Evolutionary conservation across 352 stramenopile genomes (phyloP).

Genomic region (Plasmopara viticola): DNA sequence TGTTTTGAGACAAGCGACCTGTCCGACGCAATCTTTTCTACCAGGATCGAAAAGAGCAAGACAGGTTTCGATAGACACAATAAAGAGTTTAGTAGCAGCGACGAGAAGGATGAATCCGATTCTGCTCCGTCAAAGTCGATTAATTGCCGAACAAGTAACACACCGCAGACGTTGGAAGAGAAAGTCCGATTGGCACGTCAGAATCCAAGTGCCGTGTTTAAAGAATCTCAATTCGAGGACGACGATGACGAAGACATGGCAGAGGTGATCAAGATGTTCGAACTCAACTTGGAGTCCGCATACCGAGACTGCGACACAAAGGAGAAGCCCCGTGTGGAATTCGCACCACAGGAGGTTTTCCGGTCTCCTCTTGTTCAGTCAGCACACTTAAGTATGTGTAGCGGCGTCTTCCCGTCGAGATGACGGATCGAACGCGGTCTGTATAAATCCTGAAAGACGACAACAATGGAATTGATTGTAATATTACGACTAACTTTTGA

Average conservation of each 20-base stretch:
- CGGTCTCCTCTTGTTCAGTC: conserved; percentile 39
- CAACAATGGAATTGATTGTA: conserved; percentile 4
- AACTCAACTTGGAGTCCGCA: conserved; percentile 65
- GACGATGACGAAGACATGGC: conserved; percentile 71
- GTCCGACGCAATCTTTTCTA: conserved; percentile 5
- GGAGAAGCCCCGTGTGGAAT: conserved; percentile 54
- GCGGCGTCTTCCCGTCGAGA: conserved; percentile 22
- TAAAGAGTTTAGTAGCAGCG: conserved; percentile 23
- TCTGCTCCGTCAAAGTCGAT: conserved; percentile 4
- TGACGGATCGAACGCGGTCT: conserved; percentile 11
- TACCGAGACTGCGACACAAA: conserved; percentile 57
- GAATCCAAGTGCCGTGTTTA: conserved; percentile 75
- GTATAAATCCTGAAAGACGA: conserved; percentile 6
- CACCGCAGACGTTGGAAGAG: conserved; percentile 35
- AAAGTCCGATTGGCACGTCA: conserved; percentile 60
- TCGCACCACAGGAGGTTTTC: conserved; percentile 70
- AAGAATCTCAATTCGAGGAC: conserved; percentile 77
- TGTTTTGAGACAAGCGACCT: conserved; percentile 15
- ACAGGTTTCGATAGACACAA: conserved; percentile 4
- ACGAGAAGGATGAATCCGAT: conserved; percentile 21
- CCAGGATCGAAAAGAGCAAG: conserved; percentile 5
- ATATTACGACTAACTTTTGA: too few species aligned
- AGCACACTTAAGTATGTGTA: conserved; percentile 29
- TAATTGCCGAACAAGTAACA: conserved; percentile 5
- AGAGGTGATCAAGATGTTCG: conserved; percentile 71